These are phyloP conservation scores for Prillingera fragicola DNA, from an alignment of 1,284 basidiomycete species.

Conservation along the genomic window DNA sequence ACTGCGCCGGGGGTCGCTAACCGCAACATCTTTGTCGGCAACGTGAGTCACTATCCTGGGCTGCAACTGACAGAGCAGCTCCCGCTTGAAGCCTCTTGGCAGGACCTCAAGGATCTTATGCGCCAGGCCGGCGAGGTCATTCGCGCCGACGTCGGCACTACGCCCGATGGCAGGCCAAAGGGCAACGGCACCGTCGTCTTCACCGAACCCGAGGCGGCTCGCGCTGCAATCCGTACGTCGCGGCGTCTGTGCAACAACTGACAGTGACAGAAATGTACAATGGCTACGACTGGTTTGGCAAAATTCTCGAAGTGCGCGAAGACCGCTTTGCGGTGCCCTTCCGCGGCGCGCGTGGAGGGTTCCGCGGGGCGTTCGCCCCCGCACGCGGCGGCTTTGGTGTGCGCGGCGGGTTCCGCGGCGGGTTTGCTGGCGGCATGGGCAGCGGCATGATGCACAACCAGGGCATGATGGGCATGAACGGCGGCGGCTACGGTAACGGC, in stretches of 20 bases:
- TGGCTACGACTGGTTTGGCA: constrained; percentile 90
- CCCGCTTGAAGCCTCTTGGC: constrained; percentile 94
- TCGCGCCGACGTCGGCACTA: constrained; percentile 88
- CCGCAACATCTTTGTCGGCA: constrained; percentile 86
- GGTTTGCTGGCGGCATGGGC: constrained; percentile 52
- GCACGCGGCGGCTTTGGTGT: constrained; percentile 50
- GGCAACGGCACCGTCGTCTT: constrained; percentile 94
- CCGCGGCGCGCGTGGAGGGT: constrained; percentile 54
- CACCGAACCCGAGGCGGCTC: constrained; percentile 81
- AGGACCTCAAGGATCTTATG: constrained; percentile 96
- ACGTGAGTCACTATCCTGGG: constrained; percentile 58
- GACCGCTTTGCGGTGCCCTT: constrained; percentile 72
- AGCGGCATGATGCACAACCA: constrained; percentile 20
- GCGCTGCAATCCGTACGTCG: constrained; percentile 81
- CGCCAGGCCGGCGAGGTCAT: constrained; percentile 88
- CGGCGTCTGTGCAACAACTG: constrained; percentile 45
- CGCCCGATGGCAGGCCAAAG: constrained; percentile 84
- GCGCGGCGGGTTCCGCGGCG: constrained; percentile 54
- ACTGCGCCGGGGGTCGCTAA: constrained; percentile 24
- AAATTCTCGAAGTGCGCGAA: constrained; percentile 86
- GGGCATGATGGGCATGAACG: background rate
- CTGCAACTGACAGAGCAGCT: constrained; percentile 55
- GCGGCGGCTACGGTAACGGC: constrained; percentile 13
- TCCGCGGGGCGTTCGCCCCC: constrained; percentile 53
- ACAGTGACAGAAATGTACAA: constrained; percentile 72